phyloP scores from a whole-genome alignment of 306 rosid genomes.

The Dryas drummondii region DNA sequence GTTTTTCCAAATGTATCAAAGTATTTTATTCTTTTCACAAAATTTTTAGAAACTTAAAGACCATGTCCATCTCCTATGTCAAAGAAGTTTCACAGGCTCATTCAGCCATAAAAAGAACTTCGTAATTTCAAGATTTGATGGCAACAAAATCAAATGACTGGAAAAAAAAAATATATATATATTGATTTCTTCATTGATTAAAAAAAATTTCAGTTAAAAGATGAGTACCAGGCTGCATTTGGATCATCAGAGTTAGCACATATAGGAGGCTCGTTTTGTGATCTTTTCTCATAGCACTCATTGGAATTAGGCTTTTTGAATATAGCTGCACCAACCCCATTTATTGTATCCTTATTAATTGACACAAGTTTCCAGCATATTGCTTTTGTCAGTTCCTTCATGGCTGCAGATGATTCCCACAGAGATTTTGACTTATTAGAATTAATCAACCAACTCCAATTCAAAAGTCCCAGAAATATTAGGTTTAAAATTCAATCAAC shows the following conservation, averaged over 20 bases:
- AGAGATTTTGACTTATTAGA: slow-evolving; percentile 32
- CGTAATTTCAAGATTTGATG: neutral
- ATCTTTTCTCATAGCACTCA: slow-evolving; percentile 82
- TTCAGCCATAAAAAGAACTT: neutral
- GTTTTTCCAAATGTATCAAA: slow-evolving; percentile 14
- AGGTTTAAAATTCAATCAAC: neutral
- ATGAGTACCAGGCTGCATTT: slow-evolving; percentile 83
- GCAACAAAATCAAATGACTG: neutral
- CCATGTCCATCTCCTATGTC: neutral
- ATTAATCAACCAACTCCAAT: slow-evolving; percentile 18
- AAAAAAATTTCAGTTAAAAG: neutral
- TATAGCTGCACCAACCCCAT: slow-evolving; percentile 80
- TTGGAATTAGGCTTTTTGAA: slow-evolving; percentile 78
- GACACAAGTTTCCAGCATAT: slow-evolving; percentile 85
- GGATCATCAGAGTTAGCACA: slow-evolving; percentile 76
- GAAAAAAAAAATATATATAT: neutral
- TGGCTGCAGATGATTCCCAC: slow-evolving; percentile 51
- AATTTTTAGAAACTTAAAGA: neutral
- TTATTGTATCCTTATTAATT: slow-evolving; percentile 71
- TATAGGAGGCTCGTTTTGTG: slow-evolving; percentile 65
- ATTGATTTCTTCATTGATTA: neutral
- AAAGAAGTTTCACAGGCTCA: slow-evolving; percentile 2
- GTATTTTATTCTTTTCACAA: neutral
- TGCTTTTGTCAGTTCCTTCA: slow-evolving; percentile 73
- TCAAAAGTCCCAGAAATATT: neutral